Evolutionary conservation across 257 asterid species (phyloP), one percentile per base, ranked within the genome.

Genomic region (Ilex asprella): DNA sequence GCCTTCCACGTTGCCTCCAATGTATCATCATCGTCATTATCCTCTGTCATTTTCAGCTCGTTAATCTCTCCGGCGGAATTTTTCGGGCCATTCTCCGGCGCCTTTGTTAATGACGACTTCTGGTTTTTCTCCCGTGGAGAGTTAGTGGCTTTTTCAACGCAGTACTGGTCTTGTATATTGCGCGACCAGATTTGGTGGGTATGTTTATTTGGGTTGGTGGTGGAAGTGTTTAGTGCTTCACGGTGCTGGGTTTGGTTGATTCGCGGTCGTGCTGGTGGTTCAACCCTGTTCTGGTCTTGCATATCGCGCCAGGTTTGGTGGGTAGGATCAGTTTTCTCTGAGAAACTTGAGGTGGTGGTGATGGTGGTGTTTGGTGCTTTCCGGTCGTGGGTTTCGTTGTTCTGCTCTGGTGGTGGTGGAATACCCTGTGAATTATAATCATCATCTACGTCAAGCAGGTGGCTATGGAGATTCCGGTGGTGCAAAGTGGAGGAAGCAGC

Each of bases 1-100:
- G 83, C 80, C 60, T 41, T 70, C 95, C 95, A 87, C 1, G 86
- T 79, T 10, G 86, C 86, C 66, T 81, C 95, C 74, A 87, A 73
- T 11, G 85, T 75, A 56, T 77, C 83, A 3, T 64, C 78, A 11
- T 59, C 79, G 31, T 72, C 64, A 0, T 11, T 75, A 1, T 30
- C 68, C 50, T 44, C 27, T 21, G 27, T 21, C 27, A 21, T 21
- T 21, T 21, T 21, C 27, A 21, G 27, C 27, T 21, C 1, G 27
- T 21, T 21, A 21, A 21, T 21, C 27, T 44, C 50, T 44, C 50
- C 50, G 50, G 9, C 50, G 50, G 50, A 1, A 44, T 7, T 44
- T 44, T 12, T 12, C 13, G 50, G 50, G 11, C 1, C 50, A 7
- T 35, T 65, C 51, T 3, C 39, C 31, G 21, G 39, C 58, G 11